These are phyloP conservation scores for Plasmodium falciparum DNA, from an alignment of 169 alveolate genomes.

Conservation along the genomic window DNA sequence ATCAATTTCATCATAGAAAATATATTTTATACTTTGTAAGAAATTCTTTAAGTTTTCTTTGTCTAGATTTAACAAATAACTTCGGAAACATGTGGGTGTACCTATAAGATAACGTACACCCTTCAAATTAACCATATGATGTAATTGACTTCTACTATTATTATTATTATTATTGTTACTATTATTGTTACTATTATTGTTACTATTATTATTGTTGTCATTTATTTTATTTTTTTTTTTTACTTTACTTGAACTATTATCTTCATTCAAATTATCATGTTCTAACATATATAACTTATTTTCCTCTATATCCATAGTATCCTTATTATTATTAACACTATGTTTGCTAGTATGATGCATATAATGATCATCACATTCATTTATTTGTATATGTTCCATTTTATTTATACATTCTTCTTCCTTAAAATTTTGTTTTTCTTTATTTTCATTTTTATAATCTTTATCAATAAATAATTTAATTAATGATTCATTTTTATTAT, in stretches of 20 bases:
- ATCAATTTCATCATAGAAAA: constrained; percentile 72
- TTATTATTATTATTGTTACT: not conserved
- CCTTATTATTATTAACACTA: not conserved
- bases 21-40: constrained; percentile 68
- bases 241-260: not conserved
- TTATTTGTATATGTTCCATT: not conserved
- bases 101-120: constrained; percentile 48
- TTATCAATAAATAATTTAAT: constrained; percentile 64
- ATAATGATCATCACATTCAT: not conserved
- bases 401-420: not conserved
- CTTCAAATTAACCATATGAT: not conserved
- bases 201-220: not conserved
- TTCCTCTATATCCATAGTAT: not conserved
- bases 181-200: not conserved
- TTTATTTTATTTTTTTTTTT: not conserved
- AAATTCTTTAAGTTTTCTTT: constrained; percentile 22
- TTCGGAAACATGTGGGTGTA: constrained; percentile 61
- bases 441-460: not conserved
- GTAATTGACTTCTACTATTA: not conserved
- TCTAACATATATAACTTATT: not conserved
- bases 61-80: constrained; percentile 34
- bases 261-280: not conserved
- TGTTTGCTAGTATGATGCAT: not conserved
- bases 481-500: constrained; percentile 21
- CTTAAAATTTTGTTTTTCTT: not conserved